phyloP scores from a whole-genome alignment of 305 asterid species.

The Nicotiana rustica region DNA sequence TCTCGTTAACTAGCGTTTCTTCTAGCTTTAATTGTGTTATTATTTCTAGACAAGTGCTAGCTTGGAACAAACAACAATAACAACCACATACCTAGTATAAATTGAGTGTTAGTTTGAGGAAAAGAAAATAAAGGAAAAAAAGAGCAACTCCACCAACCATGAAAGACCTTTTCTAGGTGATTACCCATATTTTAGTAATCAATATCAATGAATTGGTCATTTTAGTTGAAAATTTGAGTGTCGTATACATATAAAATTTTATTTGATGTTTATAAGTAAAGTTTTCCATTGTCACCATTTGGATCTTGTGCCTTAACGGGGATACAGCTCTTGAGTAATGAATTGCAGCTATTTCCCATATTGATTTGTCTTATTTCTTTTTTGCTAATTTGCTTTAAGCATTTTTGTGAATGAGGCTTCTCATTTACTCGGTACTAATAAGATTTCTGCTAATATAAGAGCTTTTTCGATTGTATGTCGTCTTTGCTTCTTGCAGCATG shows the following conservation, averaged over 20 bases:
- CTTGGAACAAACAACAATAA: not conserved
- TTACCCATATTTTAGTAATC: not conserved
- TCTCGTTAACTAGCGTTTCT: not conserved
- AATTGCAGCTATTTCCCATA: conserved; percentile 10
- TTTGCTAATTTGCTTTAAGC: not conserved
- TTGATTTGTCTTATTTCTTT: conserved; percentile 6
- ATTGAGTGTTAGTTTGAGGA: not conserved
- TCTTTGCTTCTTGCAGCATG: conserved; percentile 58
- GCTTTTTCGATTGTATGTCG: not conserved
- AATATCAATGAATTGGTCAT: not conserved
- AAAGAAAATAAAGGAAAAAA: not conserved
- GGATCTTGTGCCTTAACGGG: not conserved
- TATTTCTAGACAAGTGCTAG: conserved; percentile 1
- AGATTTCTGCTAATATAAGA: not conserved
- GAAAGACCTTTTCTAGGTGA: not conserved
- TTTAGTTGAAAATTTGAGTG: not conserved
- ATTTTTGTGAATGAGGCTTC: not conserved
- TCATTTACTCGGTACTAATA: not conserved
- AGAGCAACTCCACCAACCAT: not conserved
- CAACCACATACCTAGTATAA: not conserved
- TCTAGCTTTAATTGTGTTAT: not conserved
- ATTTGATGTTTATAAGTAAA: conserved; percentile 9
- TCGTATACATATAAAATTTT: not conserved
- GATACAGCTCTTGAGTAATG: not conserved
- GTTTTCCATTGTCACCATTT: not conserved